Conservation (phyloP, 2,329 filamentous ascomycete genomes). For the Talaromyces sp. region DNA sequence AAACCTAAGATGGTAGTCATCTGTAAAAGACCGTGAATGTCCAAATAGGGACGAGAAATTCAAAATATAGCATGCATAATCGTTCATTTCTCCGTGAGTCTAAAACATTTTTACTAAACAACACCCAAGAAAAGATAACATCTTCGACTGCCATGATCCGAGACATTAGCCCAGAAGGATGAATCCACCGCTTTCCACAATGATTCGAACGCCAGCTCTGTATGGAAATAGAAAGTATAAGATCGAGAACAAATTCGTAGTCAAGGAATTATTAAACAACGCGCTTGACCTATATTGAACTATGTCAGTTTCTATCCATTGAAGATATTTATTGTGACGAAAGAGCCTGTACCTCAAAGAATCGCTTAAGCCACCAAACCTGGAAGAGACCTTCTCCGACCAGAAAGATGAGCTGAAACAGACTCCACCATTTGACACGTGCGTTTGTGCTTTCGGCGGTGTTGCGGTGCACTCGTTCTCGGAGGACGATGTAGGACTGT, state of each 20-base stretch:
- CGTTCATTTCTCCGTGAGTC: neutral
- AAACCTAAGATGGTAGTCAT: neutral
- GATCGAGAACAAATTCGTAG: neutral
- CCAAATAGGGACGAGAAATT: neutral
- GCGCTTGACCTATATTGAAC: slow-evolving; percentile 37
- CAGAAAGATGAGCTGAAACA: slow-evolving; percentile 87
- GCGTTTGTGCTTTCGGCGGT: slow-evolving; percentile 97
- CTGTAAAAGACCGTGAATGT: neutral
- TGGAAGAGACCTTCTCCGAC: slow-evolving; percentile 93
- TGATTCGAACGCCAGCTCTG: slow-evolving; percentile 5
- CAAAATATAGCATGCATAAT: neutral
- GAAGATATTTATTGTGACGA: neutral
- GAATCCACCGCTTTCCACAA: slow-evolving; percentile 1
- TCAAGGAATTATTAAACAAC: slow-evolving; percentile 29
- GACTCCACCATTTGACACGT: slow-evolving; percentile 98
- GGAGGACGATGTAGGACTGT: slow-evolving; percentile 91
- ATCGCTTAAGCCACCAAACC: slow-evolving; percentile 98
- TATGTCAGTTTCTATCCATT: slow-evolving; percentile 10
- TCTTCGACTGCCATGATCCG: neutral
- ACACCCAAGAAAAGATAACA: neutral
- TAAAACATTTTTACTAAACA: neutral
- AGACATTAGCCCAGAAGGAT: neutral
- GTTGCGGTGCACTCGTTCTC: slow-evolving; percentile 94
- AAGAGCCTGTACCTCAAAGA: slow-evolving; percentile 69
- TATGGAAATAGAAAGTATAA: neutral